Evolutionary conservation across 345 rosid genomes (phyloP).

Genomic region (Durio zibethinus): DNA sequence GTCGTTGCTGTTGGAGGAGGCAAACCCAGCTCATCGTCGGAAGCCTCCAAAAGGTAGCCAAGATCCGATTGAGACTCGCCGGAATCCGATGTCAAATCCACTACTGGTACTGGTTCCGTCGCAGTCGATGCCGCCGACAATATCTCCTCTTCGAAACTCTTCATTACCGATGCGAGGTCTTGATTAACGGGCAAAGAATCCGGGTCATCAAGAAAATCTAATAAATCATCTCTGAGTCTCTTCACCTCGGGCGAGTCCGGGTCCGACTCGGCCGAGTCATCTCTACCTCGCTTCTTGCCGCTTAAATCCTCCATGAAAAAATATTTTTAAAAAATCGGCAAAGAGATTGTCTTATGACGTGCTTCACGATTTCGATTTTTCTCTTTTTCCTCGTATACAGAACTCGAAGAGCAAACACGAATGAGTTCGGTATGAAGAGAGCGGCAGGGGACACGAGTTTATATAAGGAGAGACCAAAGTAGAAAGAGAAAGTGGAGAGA

Average conservation of each 20-base stretch:
- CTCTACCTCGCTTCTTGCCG: conserved; percentile 48
- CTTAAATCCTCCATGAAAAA: conserved; percentile 33
- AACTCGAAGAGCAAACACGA: not conserved
- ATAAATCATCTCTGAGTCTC: conserved; percentile 56
- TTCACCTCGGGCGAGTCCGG: conserved; percentile 45
- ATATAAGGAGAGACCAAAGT: conserved; percentile 43
- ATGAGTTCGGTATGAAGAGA: conserved; percentile 21
- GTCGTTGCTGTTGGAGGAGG: conserved; percentile 49
- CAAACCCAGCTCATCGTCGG: conserved; percentile 90
- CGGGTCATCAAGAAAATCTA: conserved; percentile 51
- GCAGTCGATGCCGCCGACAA: conserved; percentile 6
- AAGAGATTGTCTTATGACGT: not conserved
- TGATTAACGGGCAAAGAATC: conserved; percentile 35
- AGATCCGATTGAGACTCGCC: conserved; percentile 52
- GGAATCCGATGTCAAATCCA: conserved; percentile 22
- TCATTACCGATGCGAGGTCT: conserved; percentile 70
- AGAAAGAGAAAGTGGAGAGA: conserved; percentile 27
- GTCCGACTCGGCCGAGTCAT: conserved; percentile 30
- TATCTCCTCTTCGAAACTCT: conserved; percentile 69
- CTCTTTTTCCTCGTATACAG: not conserved
- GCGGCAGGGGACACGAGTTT: conserved; percentile 31
- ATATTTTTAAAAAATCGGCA: too few species aligned
- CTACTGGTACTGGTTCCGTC: not conserved
- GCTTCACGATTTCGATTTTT: not conserved
- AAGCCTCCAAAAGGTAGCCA: conserved; percentile 73